phyloP scores from a whole-genome alignment of 192 early-diverging fungal genomes.

The Anaeromyces robustus region DNA sequence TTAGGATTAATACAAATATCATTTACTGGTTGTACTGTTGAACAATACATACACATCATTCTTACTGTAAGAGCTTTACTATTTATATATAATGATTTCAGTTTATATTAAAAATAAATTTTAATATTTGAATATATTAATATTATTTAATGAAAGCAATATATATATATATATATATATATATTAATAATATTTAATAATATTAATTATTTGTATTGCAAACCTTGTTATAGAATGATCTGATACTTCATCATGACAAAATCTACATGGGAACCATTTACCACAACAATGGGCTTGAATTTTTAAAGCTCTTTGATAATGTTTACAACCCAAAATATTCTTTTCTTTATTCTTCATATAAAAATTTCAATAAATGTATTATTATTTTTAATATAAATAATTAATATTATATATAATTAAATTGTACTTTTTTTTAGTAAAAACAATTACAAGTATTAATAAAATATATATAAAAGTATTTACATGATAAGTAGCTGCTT shows the following conservation, averaged over 20 bases:
- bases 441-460: too few species aligned
- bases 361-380: neutral
- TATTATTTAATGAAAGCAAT: too few species aligned
- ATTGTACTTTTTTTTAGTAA: too few species aligned
- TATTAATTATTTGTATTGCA: neutral
- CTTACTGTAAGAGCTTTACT: constrained; percentile 40
- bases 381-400: too few species aligned
- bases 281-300: constrained; percentile 60
- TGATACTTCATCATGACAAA: constrained; percentile 57
- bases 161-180: neutral
- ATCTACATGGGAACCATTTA: constrained; percentile 53
- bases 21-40: constrained; percentile 56
- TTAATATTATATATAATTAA: too few species aligned
- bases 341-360: constrained; percentile 24
- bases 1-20: constrained; percentile 44
- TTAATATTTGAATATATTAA: too few species aligned
- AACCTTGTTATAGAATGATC: constrained; percentile 58
- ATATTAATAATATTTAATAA: neutral
- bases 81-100: neutral
- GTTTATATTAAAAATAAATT: too few species aligned
- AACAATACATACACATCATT: constrained; percentile 93
- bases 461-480: neutral
- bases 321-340: constrained; percentile 53
- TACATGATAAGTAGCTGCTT: constrained; percentile 26
- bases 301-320: constrained; percentile 59